These are phyloP conservation scores for Stentor coeruleus DNA, from an alignment of 73 alveolate genomes.

Conservation along the genomic window DNA sequence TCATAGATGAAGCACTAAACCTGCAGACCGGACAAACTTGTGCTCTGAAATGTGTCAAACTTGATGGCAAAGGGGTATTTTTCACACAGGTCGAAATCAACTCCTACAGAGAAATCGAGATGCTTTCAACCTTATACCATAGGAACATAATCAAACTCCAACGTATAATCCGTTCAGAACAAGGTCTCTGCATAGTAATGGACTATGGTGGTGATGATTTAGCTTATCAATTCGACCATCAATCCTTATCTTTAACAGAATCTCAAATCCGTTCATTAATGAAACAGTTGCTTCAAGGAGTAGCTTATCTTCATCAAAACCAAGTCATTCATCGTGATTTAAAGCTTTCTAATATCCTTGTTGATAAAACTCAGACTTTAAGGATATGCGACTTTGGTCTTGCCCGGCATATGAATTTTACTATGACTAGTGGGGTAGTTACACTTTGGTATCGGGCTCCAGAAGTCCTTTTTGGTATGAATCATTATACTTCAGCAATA, in stretches of 20 bases:
- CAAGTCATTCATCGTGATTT: constrained; percentile 47
- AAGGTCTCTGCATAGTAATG: not conserved
- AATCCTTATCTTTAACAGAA: not conserved
- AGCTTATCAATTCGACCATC: constrained; percentile 15
- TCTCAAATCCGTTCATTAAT: not conserved
- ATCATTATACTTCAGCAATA: not conserved
- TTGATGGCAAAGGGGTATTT: not conserved
- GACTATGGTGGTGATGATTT: constrained; percentile 10
- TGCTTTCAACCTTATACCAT: not conserved
- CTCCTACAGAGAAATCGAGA: constrained; percentile 1
- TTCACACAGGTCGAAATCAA: not conserved
- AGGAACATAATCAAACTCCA: not conserved
- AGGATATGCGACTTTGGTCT: constrained; percentile 46
- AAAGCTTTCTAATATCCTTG: constrained; percentile 48
- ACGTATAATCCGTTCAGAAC: not conserved
- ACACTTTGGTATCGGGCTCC: constrained; percentile 26
- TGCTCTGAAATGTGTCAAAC: not conserved
- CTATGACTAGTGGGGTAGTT: constrained; percentile 36
- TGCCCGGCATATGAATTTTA: constrained; percentile 16
- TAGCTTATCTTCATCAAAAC: constrained; percentile 29
- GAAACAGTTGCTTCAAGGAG: not conserved
- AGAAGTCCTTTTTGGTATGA: not conserved
- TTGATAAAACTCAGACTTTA: constrained; percentile 23
- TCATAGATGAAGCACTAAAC: not conserved
- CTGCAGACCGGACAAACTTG: not conserved